Conservation (phyloP, 495 filamentous ascomycete species). For the Penicillium manginii region DNA sequence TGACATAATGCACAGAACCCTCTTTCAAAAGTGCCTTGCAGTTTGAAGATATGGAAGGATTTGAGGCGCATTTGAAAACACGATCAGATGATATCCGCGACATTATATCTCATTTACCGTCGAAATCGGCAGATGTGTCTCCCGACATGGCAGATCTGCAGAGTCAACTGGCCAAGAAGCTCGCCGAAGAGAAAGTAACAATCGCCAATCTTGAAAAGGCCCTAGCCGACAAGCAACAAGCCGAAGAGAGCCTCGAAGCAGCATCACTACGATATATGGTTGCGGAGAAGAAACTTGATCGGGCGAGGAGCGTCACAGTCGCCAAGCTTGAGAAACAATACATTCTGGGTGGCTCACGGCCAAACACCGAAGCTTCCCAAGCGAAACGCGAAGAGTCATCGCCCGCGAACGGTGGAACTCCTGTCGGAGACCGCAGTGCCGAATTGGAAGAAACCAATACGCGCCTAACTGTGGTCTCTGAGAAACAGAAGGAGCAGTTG, state of each 20-base stretch:
- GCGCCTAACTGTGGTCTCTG: conserved; percentile 71
- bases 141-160: conserved; percentile 75
- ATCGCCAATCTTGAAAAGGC: conserved; percentile 76
- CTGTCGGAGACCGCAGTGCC: conserved; percentile 50
- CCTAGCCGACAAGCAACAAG: conserved; percentile 76
- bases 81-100: conserved; percentile 65
- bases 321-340: conserved; percentile 91
- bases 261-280: conserved; percentile 91
- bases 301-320: conserved; percentile 83
- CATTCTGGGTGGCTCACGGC: conserved; percentile 62
- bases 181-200: conserved; percentile 81
- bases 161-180: conserved; percentile 67
- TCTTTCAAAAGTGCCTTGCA: conserved; percentile 39
- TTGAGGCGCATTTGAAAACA: conserved; percentile 73
- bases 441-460: conserved; percentile 71
- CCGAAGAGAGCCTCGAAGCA: conserved; percentile 79
- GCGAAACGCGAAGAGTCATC: conserved; percentile 57
- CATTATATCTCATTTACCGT: conserved; percentile 60
- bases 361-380: conserved; percentile 53
- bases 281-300: conserved; percentile 91
- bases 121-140: conserved; percentile 46
- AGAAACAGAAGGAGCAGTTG: conserved; percentile 85
- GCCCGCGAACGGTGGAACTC: conserved; percentile 59
- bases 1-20: conserved; percentile 27
- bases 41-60: conserved; percentile 55